Conservation (phyloP, 2,329 filamentous ascomycete species). For the Sclerotinia subarctica region DNA sequence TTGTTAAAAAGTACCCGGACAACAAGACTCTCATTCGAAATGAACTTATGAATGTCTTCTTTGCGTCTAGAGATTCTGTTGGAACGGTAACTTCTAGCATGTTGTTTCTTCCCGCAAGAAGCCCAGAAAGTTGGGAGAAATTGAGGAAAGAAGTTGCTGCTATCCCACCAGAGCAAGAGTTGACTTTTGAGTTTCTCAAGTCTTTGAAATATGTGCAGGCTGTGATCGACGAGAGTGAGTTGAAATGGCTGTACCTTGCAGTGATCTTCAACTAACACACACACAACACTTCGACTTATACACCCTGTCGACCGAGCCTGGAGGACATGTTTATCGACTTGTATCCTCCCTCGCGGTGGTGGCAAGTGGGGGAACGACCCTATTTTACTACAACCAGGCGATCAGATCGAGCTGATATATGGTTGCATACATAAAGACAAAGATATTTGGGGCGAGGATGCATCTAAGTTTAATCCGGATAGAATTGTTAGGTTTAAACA, state of each 20-base stretch:
- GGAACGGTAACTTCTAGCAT: conserved; percentile 39
- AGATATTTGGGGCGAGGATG: conserved; percentile 41
- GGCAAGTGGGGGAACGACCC: conserved; percentile 33
- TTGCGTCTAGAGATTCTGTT: conserved; percentile 44
- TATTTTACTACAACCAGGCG: conserved; percentile 32
- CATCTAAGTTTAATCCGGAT: conserved; percentile 42
- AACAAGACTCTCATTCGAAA: conserved; percentile 42
- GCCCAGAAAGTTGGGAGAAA: conserved; percentile 35
- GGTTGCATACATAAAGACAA: conserved; percentile 40
- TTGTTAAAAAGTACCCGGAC: conserved; percentile 44
- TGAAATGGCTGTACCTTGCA: too few relatives aligned
- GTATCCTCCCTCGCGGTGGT: conserved; percentile 34
- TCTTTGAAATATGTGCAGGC: conserved; percentile 53
- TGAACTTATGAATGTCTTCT: conserved; percentile 38
- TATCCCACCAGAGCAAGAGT: conserved; percentile 37
- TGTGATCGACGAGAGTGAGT: conserved; percentile 55
- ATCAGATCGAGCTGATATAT: conserved; percentile 17
- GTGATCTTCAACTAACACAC: conserved; percentile 5
- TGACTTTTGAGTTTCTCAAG: conserved; percentile 49
- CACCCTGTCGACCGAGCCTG: conserved; percentile 40
- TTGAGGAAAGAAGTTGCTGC: conserved; percentile 34
- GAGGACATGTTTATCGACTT: conserved; percentile 14
- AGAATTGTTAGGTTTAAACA: conserved; percentile 42
- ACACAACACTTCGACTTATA: conserved; percentile 32
- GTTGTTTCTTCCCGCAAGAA: conserved; percentile 31